Base-by-base conservation (phyloP, 768 basidiomycete species). In the Kwoniella newhampshirensis region DNA sequence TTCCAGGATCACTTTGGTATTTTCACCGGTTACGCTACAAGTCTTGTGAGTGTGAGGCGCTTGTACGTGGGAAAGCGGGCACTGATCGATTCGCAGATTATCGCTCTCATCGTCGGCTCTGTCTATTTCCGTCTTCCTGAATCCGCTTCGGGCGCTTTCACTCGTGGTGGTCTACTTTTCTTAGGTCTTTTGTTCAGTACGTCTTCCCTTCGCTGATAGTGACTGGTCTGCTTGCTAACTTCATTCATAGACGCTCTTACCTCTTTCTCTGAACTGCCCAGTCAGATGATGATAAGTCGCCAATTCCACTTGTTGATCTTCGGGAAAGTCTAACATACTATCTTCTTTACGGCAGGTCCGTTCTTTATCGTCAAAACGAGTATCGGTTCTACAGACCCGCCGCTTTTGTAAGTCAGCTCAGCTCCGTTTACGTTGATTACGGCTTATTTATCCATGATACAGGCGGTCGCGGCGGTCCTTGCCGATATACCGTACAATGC, bases 141-240 rank as follows among this genome's bases (percentile, higher is more conserved):
- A 13, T 86, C 87, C 0, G 83, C 91, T 5, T 81, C 82, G 39
- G 91, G 91, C 28, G 88, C 86, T 0, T 96, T 96, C 78, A 91
- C 90, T 23, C 84, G 91, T 60, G 89, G 89, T 43, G 81, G 87
- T 76, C 84, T 91, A 27, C 82, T 93, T 50, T 91, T 92, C 73
- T 72, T 80, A 52, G 77, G 76, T 60, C 73, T 78, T 47, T 54
- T 75, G n/a, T 76, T 76, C 63, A 75, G n/a, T n/a, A n/a, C n/a
- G n/a, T 61, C 58, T 61, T 32, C n/a, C 50, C 27, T 58, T 39
- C 28, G 32, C 79, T 25, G 82, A 82, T 15, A 68, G 87, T 51
- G 18, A 6, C 17, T 12, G 13, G 3, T 32, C 12, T 49, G 36
- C 11, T 41, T 44, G 35, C 37, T 11, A 72, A 88, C 35, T 82